Base-by-base conservation (phyloP, 768 basidiomycete species). In the Amanita jacksonii region DNA sequence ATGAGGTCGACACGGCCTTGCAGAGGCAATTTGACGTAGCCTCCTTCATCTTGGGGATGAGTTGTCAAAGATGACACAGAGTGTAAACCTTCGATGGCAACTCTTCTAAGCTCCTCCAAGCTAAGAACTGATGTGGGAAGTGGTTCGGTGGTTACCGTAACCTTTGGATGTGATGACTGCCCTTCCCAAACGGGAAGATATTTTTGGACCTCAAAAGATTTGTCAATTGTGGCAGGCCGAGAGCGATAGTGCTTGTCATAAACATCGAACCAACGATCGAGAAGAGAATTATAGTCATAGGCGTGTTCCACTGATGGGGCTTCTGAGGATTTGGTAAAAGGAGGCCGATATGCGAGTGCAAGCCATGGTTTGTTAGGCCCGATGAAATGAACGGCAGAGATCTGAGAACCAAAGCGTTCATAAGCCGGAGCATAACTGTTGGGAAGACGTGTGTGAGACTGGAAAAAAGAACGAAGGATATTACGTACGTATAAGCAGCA, bases 351-450 rank as follows among this genome's bases (percentile, higher is more conserved):
- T 37, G 76, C 60, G 39, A 91, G 69, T 13, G 79, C 75, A 39
- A 79, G 70, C 94, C 96, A 99, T 10, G 96, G 94, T 65, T 99
- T 99, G 62, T 88, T 77, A n/a, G 79, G 74, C 12, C 94, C 94
- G 52, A 98, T 97, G 56, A 96, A 97, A 62, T 97, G 92, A 47
- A 96, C 75, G 45, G 79, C 81, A 37, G 79, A 77, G 60, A 93
- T 93, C 53, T 83, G 73, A 34, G 85, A 77, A 25, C 91, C 92
- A 56, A 85, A 97, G 31, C 93, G 85, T 59, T 85, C 81, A 61
- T 96, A 97, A 9, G 96, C 96, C 46, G 96, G 96, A 4, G 92
- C 91, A 66, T 98, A 99, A 41, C 89, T 93, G 54, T 42, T 23
- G 10, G 19, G 47, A 33, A 38, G 34, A 51, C 54, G 45, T 43